These are phyloP conservation scores for Yamadazyma insecticola DNA, from an alignment of 805 yeast species.

Conservation along the genomic window DNA sequence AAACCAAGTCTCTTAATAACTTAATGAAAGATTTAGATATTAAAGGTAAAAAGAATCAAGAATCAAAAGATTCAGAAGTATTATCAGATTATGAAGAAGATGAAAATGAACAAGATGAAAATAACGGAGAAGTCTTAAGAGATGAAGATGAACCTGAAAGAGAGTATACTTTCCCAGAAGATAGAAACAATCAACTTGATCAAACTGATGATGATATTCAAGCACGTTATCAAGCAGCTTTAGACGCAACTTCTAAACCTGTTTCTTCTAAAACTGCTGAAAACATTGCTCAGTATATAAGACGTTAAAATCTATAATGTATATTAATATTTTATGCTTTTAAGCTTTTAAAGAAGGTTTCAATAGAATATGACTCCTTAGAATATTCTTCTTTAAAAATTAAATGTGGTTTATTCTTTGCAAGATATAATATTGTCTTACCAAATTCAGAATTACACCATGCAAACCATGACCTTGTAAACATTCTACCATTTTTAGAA, in stretches of 20 bases:
- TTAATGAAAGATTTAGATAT: constrained; percentile 87
- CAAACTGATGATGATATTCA: constrained; percentile 48
- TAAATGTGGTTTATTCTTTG: constrained; percentile 66
- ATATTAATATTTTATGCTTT: constrained; percentile 3
- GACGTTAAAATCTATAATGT: constrained; percentile 17
- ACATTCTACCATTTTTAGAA: constrained; percentile 40
- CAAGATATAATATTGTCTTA: constrained; percentile 74
- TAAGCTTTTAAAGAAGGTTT: constrained; percentile 16
- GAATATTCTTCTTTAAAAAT: constrained; percentile 48
- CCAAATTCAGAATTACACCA: constrained; percentile 95
- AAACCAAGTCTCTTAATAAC: constrained; percentile 63
- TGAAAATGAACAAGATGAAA: constrained; percentile 46
- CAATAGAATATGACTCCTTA: constrained; percentile 25
- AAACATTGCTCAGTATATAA: constrained; percentile 64
- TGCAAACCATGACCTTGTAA: constrained; percentile 86
- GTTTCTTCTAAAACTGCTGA: constrained; percentile 68
- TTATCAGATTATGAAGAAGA: constrained; percentile 50
- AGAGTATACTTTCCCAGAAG: constrained; percentile 69
- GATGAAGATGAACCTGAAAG: constrained; percentile 47
- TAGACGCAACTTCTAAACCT: constrained; percentile 56
- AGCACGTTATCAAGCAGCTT: constrained; percentile 67
- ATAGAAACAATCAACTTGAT: constrained; percentile 56
- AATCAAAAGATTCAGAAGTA: constrained; percentile 39
- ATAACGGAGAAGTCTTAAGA: constrained; percentile 43
- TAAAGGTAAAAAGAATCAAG: constrained; percentile 25